A percentile compares a stretch with the other conserved stretches of the same genome.
Conservation (phyloP, 805 yeast species). For the Candida pseudofarinosa region DNA sequence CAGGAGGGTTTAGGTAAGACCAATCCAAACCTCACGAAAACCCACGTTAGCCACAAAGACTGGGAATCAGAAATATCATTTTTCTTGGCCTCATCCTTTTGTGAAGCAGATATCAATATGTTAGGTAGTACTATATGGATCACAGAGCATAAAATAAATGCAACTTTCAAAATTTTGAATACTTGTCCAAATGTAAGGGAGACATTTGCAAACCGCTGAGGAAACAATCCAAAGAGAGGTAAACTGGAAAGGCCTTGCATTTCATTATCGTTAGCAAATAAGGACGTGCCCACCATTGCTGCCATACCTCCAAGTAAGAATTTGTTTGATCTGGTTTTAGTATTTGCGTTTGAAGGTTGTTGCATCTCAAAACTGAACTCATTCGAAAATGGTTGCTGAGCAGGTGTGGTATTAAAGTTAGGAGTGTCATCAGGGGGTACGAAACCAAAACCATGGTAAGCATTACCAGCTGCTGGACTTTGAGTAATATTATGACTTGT, state of each 20-base stretch:
- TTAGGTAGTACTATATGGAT: constrained; percentile 13
- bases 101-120: constrained; percentile 2
- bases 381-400: constrained; percentile 11
- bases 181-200: constrained; percentile 22
- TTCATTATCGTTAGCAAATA: constrained; percentile 48
- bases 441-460: constrained; percentile 12
- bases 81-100: neutral
- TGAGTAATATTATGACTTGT: constrained; percentile 5
- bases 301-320: constrained; percentile 62
- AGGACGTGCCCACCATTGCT: constrained; percentile 58
- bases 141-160: constrained; percentile 18
- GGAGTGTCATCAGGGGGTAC: constrained; percentile 15
- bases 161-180: constrained; percentile 17
- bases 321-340: constrained; percentile 30
- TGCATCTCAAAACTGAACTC: constrained; percentile 4
- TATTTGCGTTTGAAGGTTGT: constrained; percentile 4
- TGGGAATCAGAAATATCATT: neutral
- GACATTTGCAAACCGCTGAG: constrained; percentile 14
- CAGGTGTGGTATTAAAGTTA: constrained; percentile 16
- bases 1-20: constrained; percentile 20
- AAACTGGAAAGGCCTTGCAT: constrained; percentile 45
- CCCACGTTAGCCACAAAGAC: constrained; percentile 16
- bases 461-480: neutral
- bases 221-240: constrained; percentile 30
- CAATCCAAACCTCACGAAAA: constrained; percentile 25